Evolutionary conservation across 1,284 basidiomycete genomes (phyloP).

Genomic region (Salmacisia buchloeana): DNA sequence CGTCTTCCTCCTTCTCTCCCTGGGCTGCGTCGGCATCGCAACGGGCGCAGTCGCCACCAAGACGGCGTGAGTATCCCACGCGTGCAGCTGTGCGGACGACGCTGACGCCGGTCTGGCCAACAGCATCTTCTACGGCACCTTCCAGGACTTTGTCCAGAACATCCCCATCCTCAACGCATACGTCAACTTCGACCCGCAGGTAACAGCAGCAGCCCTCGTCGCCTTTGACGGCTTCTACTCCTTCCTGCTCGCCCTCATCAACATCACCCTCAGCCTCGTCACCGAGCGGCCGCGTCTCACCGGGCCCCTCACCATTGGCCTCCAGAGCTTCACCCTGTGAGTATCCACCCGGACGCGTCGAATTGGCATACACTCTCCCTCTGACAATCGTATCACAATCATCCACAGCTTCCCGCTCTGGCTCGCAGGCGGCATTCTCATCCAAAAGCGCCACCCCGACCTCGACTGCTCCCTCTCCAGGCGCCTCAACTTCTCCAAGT

Average conservation of each 20-base stretch:
- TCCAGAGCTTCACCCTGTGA: background rate
- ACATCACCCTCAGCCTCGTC: slow-evolving; percentile 7
- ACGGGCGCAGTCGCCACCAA: background rate
- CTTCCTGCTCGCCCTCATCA: slow-evolving; percentile 8
- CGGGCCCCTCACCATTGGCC: background rate
- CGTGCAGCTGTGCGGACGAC: background rate
- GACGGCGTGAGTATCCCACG: background rate
- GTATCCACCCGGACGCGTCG: no score
- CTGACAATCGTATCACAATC: no score
- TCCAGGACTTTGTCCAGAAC: background rate
- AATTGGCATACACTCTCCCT: no score
- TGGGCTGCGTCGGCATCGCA: background rate
- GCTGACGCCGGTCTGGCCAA: background rate
- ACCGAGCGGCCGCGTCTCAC: background rate
- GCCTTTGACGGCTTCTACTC: slow-evolving; percentile 6
- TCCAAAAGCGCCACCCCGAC: background rate
- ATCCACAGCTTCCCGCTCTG: background rate
- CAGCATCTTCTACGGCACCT: slow-evolving; percentile 7
- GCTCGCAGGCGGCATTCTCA: background rate
- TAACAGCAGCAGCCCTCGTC: background rate
- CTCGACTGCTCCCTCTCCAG: background rate
- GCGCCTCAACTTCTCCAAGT: background rate
- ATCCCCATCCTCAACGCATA: slow-evolving; percentile 5
- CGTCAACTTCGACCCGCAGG: background rate
- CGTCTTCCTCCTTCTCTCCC: background rate